A percentile compares a stretch with the other conserved stretches of the same genome.
These are phyloP conservation scores for Bryoglossum gracile DNA, from an alignment of 495 filamentous ascomycete genomes.

Conservation along the genomic window DNA sequence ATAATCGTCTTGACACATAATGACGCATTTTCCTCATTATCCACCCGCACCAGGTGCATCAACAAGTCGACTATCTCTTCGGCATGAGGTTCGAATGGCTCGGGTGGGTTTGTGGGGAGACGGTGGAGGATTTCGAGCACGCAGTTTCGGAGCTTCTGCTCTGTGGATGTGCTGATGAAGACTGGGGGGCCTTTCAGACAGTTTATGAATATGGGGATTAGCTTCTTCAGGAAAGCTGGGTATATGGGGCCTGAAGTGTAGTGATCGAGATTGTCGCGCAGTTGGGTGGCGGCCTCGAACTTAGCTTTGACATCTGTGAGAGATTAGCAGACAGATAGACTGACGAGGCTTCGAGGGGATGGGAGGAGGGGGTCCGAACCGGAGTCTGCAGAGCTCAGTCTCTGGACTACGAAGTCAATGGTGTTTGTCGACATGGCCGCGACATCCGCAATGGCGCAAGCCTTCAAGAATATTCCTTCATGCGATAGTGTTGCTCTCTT, in stretches of 20 bases:
- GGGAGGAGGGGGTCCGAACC: conserved; percentile 29
- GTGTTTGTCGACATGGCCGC: conserved; percentile 43
- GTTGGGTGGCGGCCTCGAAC: conserved; percentile 65
- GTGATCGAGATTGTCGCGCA: conserved; percentile 79
- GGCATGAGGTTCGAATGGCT: conserved; percentile 80
- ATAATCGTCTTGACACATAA: conserved; percentile 97
- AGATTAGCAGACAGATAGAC: neutral
- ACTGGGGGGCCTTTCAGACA: conserved; percentile 83
- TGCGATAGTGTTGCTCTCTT: no score
- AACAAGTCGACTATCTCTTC: conserved; percentile 78
- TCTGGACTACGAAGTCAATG: conserved; percentile 47
- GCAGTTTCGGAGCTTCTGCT: conserved; percentile 88
- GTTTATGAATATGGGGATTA: conserved; percentile 84
- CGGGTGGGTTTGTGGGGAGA: conserved; percentile 70
- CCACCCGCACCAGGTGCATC: conserved; percentile 77
- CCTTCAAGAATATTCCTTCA: conserved; percentile 19
- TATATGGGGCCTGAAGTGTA: conserved; percentile 53
- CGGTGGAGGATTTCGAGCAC: conserved; percentile 92
- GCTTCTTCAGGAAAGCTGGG: conserved; percentile 66
- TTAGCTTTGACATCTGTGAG: conserved; percentile 64
- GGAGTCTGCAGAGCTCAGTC: conserved; percentile 43
- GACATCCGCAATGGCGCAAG: conserved; percentile 21
- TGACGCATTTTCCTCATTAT: conserved; percentile 98
- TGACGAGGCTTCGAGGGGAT: neutral
- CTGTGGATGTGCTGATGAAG: conserved; percentile 78